These are phyloP conservation scores for Hypoxylon fragiforme DNA, from an alignment of 495 filamentous ascomycete genomes.

Conservation along the genomic window DNA sequence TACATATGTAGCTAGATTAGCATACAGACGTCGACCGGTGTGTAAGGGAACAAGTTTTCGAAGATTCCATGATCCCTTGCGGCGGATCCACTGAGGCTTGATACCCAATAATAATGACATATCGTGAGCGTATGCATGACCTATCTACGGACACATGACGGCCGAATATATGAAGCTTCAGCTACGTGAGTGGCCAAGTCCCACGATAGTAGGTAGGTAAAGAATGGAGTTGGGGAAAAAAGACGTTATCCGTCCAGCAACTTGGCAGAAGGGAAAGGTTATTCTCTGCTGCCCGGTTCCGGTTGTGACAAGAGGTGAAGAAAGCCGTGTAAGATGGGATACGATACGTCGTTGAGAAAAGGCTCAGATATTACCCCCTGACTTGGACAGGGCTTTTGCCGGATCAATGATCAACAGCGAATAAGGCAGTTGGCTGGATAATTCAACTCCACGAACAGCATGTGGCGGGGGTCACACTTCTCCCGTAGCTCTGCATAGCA, in stretches of 20 bases:
- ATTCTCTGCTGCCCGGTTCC: conserved; percentile 12
- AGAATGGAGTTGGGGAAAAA: conserved; percentile 2
- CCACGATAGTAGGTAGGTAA: conserved; percentile 22
- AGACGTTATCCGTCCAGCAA: conserved; percentile 26
- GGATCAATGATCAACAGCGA: conserved; percentile 20
- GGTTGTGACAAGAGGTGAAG: conserved; percentile 8
- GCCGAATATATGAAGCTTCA: conserved; percentile 25
- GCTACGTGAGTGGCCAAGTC: conserved; percentile 25
- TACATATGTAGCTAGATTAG: no score
- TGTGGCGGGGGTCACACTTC: conserved; percentile 35
- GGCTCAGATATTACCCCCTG: background rate
- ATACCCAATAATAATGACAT: conserved; percentile 30
- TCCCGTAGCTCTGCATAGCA: conserved; percentile 25
- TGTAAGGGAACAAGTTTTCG: conserved; percentile 34
- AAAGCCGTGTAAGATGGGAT: conserved; percentile 29
- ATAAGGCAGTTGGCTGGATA: conserved; percentile 30
- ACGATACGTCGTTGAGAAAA: conserved; percentile 25
- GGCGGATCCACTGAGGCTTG: conserved; percentile 20
- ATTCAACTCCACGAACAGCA: conserved; percentile 30
- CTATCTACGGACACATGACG: conserved; percentile 28
- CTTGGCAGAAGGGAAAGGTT: conserved; percentile 8
- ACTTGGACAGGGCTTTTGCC: conserved; percentile 18
- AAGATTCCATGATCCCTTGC: conserved; percentile 31
- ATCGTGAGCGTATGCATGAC: conserved; percentile 25
- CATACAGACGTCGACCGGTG: conserved; percentile 13